Evolutionary conservation across 257 asterid species (phyloP), one percentile per base, ranked within the genome.

Genomic region (Asclepias syriaca): DNA sequence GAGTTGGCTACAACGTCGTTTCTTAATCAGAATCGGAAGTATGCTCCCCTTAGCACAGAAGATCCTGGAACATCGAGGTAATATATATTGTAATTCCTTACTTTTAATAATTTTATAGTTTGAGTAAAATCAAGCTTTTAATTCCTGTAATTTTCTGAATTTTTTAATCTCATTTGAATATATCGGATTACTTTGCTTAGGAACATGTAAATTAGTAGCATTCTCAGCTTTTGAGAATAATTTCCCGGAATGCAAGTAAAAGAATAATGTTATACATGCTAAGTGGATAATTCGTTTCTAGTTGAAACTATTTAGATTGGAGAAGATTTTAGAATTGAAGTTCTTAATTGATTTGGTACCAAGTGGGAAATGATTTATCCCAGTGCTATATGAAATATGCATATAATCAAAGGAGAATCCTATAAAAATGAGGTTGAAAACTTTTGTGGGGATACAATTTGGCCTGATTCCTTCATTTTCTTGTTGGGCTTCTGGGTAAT

Each of bases 1-100:
- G 97, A 94, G 85, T 83, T 94, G 69, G 79, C 97, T 3, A 88
- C 99, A 66, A 76, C 97, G 77, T 88, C 97, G 37, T 84, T 93
- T 75, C 94, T 94, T 51, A 91, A 91, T 81, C 88, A 85, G 45
- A 84, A 78, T 74, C 85, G 87, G 54, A 75, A 83, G 21, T 87
- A 87, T 58, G 77, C 90, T 76, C 92, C 88, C 49, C 86, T 87
- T 46, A 87, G 92, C 77, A 87, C 92, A 3, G 92, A 87, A 70
- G 92, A 87, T 75, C 89, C 92, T 4, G 92, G 87, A 18, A 85
- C 92, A 29, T 87, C 88, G 48, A 83, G 92, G 92, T 87, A 77
- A 60, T 15, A 13, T 27, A 4, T 61, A 11, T 40, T 46, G 24
- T 14, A 43, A 39, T 71, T 18, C 19, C 4, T 16, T 5, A 34